phyloP scores from a whole-genome alignment of 2,329 filamentous ascomycete species.

The Aspergillus clavatus region DNA sequence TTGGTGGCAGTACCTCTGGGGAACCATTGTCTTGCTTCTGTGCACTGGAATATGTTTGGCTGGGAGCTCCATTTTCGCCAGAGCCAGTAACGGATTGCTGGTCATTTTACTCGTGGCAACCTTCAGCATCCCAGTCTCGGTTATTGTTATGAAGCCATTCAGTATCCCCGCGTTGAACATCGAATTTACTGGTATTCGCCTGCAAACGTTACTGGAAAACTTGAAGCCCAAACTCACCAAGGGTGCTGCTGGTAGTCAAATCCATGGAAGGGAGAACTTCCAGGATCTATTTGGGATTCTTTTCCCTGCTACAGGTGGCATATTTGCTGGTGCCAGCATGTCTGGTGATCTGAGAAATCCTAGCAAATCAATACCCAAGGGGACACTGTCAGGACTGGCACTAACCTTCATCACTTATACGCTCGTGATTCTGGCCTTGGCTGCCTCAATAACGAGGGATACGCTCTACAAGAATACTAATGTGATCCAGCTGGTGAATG shows the following conservation, averaged over 20 bases:
- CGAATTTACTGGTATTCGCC: constrained; percentile 71
- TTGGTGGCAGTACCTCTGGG: constrained; percentile 72
- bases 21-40: constrained; percentile 63
- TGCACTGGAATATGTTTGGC: constrained; percentile 74
- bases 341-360: constrained; percentile 79
- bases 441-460: constrained; percentile 66
- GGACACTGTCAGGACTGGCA: constrained; percentile 72
- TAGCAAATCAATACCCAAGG: constrained; percentile 76
- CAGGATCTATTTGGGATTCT: constrained; percentile 81
- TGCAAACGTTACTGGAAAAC: constrained; percentile 68
- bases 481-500: constrained; percentile 70
- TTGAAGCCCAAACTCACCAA: constrained; percentile 62
- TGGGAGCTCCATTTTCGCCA: constrained; percentile 73
- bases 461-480: constrained; percentile 73
- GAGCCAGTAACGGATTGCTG: constrained; percentile 72
- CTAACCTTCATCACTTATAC: constrained; percentile 74
- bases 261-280: constrained; percentile 63
- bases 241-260: constrained; percentile 58
- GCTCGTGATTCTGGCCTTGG: constrained; percentile 72
- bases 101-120: constrained; percentile 67
- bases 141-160: constrained; percentile 64
- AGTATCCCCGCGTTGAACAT: constrained; percentile 57
- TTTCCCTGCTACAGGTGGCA: constrained; percentile 65
- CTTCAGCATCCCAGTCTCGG: constrained; percentile 77
- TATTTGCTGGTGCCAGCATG: constrained; percentile 75